Evolutionary conservation across 2,329 filamentous ascomycete species (phyloP).

Genomic region (Didymella segeticola): DNA sequence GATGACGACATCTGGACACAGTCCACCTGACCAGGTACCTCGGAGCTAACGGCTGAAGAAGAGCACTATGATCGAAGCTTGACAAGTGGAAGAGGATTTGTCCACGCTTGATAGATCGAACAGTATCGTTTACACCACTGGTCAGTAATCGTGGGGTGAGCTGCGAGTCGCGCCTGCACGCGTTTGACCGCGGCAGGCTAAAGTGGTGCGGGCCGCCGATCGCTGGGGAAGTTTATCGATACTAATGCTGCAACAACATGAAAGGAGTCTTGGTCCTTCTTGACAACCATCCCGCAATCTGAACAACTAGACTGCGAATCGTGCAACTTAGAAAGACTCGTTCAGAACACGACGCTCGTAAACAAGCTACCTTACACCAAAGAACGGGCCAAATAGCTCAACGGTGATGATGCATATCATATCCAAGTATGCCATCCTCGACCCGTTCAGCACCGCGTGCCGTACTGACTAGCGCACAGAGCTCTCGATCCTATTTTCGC

Average conservation of each 20-base stretch:
- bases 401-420: slow-evolving; percentile 12
- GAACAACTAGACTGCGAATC: neutral
- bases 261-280: neutral
- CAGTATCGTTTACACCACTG: neutral
- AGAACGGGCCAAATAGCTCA: neutral
- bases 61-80: slow-evolving; percentile 4
- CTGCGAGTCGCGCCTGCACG: slow-evolving; percentile 14
- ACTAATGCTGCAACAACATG: slow-evolving; percentile 11
- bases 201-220: slow-evolving; percentile 27
- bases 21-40: slow-evolving; percentile 24
- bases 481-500: slow-evolving; percentile 58
- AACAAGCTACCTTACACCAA: neutral
- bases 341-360: neutral
- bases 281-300: neutral
- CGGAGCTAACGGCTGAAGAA: neutral
- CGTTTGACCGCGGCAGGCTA: slow-evolving; percentile 17
- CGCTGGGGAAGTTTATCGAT: slow-evolving; percentile 26
- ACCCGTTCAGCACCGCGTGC: too few relatives aligned
- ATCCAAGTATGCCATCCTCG: slow-evolving; percentile 5
- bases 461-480: slow-evolving; percentile 34
- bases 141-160: slow-evolving; percentile 21
- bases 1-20: slow-evolving; percentile 41
- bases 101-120: neutral
- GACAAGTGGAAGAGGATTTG: neutral
- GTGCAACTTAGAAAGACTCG: neutral